phyloP scores from a whole-genome alignment of 768 basidiomycete genomes.

The Termitomyces sp. region DNA sequence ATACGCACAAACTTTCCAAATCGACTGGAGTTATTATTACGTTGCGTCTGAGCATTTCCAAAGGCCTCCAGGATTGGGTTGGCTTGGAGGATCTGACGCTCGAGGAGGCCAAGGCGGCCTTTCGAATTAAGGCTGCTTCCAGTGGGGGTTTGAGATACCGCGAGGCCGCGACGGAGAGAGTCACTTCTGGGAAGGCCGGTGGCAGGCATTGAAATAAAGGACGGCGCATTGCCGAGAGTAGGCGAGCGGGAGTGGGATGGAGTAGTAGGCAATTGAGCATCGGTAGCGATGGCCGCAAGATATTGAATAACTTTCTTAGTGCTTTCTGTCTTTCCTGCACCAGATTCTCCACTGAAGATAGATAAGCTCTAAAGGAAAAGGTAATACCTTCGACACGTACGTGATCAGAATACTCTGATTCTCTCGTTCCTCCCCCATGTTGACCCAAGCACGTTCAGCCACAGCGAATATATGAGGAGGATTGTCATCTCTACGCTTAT shows the following conservation, averaged over 20 bases:
- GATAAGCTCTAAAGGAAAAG: slow-evolving; percentile 5
- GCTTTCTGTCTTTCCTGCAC: slow-evolving; percentile 98
- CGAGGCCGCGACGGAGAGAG: slow-evolving; percentile 56
- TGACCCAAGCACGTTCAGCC: slow-evolving; percentile 96
- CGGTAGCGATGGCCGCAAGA: slow-evolving; percentile 93
- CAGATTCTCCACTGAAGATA: slow-evolving; percentile 85
- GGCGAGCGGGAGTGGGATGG: slow-evolving; percentile 67
- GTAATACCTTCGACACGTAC: slow-evolving; percentile 43
- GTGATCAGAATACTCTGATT: slow-evolving; percentile 98
- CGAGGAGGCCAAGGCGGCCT: slow-evolving; percentile 81
- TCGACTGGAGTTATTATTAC: slow-evolving; percentile 98
- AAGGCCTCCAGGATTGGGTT: slow-evolving; percentile 98
- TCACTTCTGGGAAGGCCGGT: slow-evolving; percentile 68
- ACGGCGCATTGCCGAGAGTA: slow-evolving; percentile 50
- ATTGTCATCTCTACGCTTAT: slow-evolving; percentile 85
- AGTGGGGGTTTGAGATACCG: slow-evolving; percentile 39
- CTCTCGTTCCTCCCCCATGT: slow-evolving; percentile 96
- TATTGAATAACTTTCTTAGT: slow-evolving; percentile 99
- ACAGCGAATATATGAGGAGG: slow-evolving; percentile 97
- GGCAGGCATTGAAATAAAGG: slow-evolving; percentile 52
- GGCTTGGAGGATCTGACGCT: slow-evolving; percentile 94
- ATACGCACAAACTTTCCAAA: slow-evolving; percentile 99
- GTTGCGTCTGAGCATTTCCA: slow-evolving; percentile 96
- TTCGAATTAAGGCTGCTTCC: slow-evolving; percentile 55
- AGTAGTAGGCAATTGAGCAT: slow-evolving; percentile 53